A percentile compares a stretch with the other conserved stretches of the same genome.
These are phyloP conservation scores for cucumber (Cucumis sativus) DNA, from an alignment of 306 rosid species.

Conservation along the genomic window DNA sequence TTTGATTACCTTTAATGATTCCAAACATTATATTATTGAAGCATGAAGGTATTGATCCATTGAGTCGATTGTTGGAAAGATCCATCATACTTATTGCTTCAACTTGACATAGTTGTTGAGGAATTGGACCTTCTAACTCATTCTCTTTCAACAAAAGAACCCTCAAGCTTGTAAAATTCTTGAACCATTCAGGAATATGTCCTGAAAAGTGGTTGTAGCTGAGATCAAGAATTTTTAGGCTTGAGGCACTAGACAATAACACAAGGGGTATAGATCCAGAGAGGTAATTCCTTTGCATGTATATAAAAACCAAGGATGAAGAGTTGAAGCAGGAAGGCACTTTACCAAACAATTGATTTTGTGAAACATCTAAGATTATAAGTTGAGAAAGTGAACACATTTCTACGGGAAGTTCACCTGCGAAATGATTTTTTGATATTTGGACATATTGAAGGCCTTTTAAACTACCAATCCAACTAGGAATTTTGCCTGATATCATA, in stretches of 20 bases:
- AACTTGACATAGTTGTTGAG: neutral
- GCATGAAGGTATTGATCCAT: slow-evolving; percentile 6
- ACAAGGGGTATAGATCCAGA: neutral
- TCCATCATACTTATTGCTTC: neutral
- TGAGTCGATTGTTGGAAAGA: neutral
- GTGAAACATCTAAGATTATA: neutral
- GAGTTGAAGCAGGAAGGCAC: neutral
- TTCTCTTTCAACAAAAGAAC: neutral
- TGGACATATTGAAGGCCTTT: neutral
- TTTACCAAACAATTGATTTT: neutral
- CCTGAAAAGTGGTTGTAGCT: neutral
- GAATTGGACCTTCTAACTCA: neutral
- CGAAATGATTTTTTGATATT: neutral
- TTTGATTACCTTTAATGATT: neutral
- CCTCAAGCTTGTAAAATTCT: neutral
- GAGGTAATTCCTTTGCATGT: neutral
- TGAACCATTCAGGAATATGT: neutral
- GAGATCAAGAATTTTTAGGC: neutral
- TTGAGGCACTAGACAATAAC: neutral
- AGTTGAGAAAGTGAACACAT: neutral
- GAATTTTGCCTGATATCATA: neutral
- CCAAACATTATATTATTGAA: neutral
- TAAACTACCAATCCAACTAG: neutral
- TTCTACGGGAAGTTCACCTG: neutral
- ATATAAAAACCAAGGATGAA: neutral